Percentiles rank a stretch among this genome's conserved stretches.
Evolutionary conservation across 768 basidiomycete genomes (phyloP).

Genomic region (Suillus subalutaceus): DNA sequence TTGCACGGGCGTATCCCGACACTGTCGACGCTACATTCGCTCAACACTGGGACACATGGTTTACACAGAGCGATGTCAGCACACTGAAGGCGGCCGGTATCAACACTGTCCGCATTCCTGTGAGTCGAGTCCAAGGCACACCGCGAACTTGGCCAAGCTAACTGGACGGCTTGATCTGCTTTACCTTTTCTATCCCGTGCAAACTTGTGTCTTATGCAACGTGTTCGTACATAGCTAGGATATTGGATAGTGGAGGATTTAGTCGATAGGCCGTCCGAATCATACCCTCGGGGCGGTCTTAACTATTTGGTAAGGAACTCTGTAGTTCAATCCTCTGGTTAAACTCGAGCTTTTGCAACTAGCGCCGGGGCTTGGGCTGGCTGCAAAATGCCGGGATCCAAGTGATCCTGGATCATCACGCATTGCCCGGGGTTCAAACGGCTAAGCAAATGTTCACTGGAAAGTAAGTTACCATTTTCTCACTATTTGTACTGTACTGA

Average conservation of each 20-base stretch:
- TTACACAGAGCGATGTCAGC: constrained; percentile 62
- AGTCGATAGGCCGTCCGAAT: constrained; percentile 62
- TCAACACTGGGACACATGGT: constrained; percentile 76
- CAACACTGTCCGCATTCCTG: constrained; percentile 79
- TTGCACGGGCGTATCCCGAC: constrained; percentile 60
- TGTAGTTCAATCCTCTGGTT: not conserved
- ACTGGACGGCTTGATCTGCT: not conserved
- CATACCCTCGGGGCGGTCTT: constrained; percentile 73
- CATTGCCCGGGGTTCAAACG: constrained; percentile 69
- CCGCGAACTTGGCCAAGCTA: not conserved
- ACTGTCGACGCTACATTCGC: constrained; percentile 62
- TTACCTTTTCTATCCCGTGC: not conserved
- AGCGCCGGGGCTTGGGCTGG: constrained; percentile 67
- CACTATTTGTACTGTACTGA: not conserved
- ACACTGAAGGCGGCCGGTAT: constrained; percentile 57
- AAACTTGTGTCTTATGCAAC: not conserved
- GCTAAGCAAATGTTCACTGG: constrained; percentile 70
- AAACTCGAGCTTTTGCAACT: constrained; percentile 4
- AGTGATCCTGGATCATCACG: constrained; percentile 72
- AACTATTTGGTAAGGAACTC: constrained; percentile 53
- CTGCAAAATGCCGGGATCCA: constrained; percentile 64
- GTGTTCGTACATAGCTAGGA: constrained; percentile 54
- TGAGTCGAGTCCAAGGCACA: constrained; percentile 33
- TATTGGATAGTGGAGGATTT: constrained; percentile 82
- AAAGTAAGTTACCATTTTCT: constrained; percentile 40